phyloP scores from a whole-genome alignment of 2,329 filamentous ascomycete genomes.

The Blastomyces silverae region DNA sequence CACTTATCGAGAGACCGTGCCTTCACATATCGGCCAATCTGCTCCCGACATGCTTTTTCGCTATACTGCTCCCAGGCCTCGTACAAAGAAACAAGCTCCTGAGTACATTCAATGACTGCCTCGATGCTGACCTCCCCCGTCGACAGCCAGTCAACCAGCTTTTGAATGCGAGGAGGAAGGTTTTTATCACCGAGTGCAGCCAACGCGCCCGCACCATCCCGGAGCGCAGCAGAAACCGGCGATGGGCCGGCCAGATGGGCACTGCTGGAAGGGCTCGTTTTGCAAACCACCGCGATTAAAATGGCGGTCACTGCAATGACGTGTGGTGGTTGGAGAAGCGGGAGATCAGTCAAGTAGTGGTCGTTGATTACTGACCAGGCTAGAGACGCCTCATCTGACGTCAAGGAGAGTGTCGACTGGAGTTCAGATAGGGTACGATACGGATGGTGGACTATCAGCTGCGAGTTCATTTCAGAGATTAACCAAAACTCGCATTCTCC shows the following conservation, averaged over 20 bases:
- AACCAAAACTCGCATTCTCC: conserved; percentile 92
- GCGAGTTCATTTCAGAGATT: conserved; percentile 84
- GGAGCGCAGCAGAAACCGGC: conserved; percentile 31
- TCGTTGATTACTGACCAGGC: conserved; percentile 85
- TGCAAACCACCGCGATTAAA: conserved; percentile 71
- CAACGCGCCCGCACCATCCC: conserved; percentile 34
- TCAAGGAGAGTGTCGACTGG: conserved; percentile 61
- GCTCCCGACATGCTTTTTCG: conserved; percentile 59
- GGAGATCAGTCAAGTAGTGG: conserved; percentile 86
- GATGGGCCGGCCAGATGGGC: conserved; percentile 25
- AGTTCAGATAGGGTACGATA: conserved; percentile 73
- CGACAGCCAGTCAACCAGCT: conserved; percentile 72
- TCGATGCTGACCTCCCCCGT: conserved; percentile 71
- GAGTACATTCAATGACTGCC: conserved; percentile 78
- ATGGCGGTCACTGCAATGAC: conserved; percentile 81
- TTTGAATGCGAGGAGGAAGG: conserved; percentile 46
- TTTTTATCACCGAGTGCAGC: conserved; percentile 32
- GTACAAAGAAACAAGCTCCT: conserved; percentile 86
- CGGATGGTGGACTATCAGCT: conserved; percentile 84
- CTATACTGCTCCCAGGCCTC: conserved; percentile 63
- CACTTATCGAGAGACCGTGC: conserved; percentile 52
- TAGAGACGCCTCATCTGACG: conserved; percentile 69
- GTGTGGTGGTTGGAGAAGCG: conserved; percentile 77
- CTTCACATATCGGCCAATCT: conserved; percentile 57
- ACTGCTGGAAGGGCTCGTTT: conserved; percentile 12